Evolutionary conservation across 1,139 yeast genomes (phyloP).

Genomic region (Sugiyamaella japonica): DNA sequence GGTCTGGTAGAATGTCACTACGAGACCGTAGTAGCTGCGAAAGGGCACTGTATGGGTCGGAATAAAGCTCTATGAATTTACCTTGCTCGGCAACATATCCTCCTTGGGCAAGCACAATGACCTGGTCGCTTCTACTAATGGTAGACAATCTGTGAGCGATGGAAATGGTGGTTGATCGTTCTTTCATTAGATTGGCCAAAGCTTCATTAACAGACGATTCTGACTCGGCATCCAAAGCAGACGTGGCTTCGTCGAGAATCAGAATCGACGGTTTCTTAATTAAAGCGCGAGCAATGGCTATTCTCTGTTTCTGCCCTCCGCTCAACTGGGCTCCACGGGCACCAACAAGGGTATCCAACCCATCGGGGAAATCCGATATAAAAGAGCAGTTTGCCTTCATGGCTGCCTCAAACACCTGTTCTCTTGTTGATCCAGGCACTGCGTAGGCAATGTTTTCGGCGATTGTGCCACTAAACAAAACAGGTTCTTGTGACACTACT

Average conservation of each 20-base stretch:
- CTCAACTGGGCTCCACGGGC: slow-evolving; percentile 84
- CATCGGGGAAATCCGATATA: slow-evolving; percentile 71
- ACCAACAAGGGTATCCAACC: slow-evolving; percentile 81
- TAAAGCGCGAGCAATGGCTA: slow-evolving; percentile 79
- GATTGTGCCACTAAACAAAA: slow-evolving; percentile 86
- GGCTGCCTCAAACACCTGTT: slow-evolving; percentile 70
- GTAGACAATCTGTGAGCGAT: slow-evolving; percentile 93
- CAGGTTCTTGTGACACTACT: slow-evolving; percentile 92
- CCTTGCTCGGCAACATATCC: slow-evolving; percentile 91
- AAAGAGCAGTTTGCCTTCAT: slow-evolving; percentile 79
- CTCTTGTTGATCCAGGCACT: slow-evolving; percentile 53
- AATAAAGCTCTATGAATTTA: slow-evolving; percentile 59
- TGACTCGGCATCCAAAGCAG: slow-evolving; percentile 81
- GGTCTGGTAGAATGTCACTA: slow-evolving; percentile 39
- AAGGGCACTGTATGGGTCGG: slow-evolving; percentile 63
- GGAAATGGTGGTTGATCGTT: slow-evolving; percentile 75
- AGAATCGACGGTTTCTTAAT: slow-evolving; percentile 70
- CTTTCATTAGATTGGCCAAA: slow-evolving; percentile 58
- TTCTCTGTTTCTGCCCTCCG: slow-evolving; percentile 85
- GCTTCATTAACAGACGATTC: slow-evolving; percentile 80
- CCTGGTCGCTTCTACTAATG: slow-evolving; percentile 77
- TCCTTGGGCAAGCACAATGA: slow-evolving; percentile 71
- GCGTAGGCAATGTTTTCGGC: slow-evolving; percentile 87
- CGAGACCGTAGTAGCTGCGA: slow-evolving; percentile 55
- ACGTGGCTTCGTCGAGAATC: slow-evolving; percentile 78